Percentiles rank a stretch among this genome's conserved stretches.
These are phyloP conservation scores for Psophocarpus tetragonolobus DNA, from an alignment of 306 rosid species.

Conservation along the genomic window DNA sequence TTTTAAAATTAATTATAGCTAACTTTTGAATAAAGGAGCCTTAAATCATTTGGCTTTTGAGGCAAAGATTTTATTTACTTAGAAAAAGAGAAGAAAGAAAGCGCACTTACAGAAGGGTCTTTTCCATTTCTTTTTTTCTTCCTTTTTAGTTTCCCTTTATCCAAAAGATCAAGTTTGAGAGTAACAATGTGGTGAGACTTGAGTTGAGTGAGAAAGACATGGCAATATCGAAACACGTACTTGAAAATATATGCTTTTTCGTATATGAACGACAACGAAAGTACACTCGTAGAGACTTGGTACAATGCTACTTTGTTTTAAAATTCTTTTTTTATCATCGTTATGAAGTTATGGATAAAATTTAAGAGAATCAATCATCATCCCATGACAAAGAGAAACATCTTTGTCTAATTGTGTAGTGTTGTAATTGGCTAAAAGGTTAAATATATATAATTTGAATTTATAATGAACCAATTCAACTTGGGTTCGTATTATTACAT, in stretches of 20 bases:
- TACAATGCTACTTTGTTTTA: not conserved
- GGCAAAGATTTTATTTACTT: not conserved
- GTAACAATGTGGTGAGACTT: not conserved
- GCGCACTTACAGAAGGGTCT: not conserved
- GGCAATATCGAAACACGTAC: not conserved
- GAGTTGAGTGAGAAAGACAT: not conserved
- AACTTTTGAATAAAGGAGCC: not conserved
- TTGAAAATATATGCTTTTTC: not conserved
- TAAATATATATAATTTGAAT: not conserved
- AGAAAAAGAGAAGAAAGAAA: not conserved
- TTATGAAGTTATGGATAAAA: not conserved
- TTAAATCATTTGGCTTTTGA: not conserved
- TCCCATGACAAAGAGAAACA: not conserved
- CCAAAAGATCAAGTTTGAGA: not conserved
- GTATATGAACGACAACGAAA: not conserved
- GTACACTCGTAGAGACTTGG: not conserved
- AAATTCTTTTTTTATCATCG: not conserved
- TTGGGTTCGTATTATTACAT: not conserved
- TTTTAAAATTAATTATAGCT: not conserved
- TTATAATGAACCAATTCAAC: not conserved
- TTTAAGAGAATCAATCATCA: not conserved
- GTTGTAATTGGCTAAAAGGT: not conserved
- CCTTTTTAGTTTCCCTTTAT: not conserved
- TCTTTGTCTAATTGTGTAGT: not conserved
- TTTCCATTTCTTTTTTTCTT: not conserved